A percentile compares a stretch with the other conserved stretches of the same genome.
phyloP scores from a whole-genome alignment of 129 eudicot species.

The Deinandra increscens region DNA sequence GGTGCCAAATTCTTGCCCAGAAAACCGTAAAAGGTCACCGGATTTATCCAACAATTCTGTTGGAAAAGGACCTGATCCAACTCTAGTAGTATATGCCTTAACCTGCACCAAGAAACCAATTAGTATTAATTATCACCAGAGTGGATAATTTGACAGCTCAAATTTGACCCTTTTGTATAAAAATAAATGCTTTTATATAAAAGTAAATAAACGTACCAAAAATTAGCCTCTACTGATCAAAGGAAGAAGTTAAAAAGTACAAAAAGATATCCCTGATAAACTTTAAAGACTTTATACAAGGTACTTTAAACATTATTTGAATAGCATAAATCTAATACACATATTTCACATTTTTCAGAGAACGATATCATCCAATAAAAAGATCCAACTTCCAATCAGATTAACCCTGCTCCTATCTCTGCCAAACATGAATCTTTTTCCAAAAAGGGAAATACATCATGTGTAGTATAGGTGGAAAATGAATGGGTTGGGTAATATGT shows the following conservation, averaged over 20 bases:
- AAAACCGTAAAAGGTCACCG: conserved; percentile 81
- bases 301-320: too few species aligned
- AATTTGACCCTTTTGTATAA: neutral
- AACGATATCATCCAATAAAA: neutral
- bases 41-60: conserved; percentile 84
- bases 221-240: too few species aligned
- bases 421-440: neutral
- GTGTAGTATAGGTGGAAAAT: neutral
- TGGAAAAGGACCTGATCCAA: conserved; percentile 98
- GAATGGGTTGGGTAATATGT: neutral
- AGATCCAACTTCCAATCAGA: too few species aligned
- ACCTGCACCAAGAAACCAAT: conserved; percentile 51
- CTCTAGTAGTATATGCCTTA: conserved; percentile 96
- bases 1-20: conserved; percentile 97
- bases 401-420: neutral
- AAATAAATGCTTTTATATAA: too few species aligned
- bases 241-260: neutral
- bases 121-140: neutral
- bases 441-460: neutral
- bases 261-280: too few species aligned
- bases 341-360: neutral
- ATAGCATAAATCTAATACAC: neutral
- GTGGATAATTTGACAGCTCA: neutral
- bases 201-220: too few species aligned
- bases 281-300: too few species aligned